A percentile compares a stretch with the other conserved stretches of the same genome.
phyloP scores from a whole-genome alignment of 805 yeast species.

The Candida oleophila region DNA sequence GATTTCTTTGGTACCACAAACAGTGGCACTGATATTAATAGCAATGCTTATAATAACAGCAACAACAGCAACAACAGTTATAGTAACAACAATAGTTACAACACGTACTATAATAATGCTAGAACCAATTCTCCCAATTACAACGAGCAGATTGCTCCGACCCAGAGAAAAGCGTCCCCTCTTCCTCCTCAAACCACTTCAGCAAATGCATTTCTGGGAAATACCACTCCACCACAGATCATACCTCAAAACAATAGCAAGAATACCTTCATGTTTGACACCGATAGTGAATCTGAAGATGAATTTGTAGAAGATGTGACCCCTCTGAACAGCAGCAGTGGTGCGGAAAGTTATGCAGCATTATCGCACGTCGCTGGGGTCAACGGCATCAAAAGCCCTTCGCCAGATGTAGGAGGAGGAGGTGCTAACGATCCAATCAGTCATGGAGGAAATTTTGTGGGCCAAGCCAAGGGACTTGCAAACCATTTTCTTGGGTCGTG shows the following conservation, averaged over 20 bases:
- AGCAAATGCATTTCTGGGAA: constrained; percentile 40
- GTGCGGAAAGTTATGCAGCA: constrained; percentile 40
- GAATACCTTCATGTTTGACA: constrained; percentile 36
- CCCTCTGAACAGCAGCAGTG: constrained; percentile 8
- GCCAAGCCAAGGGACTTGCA: constrained; percentile 38
- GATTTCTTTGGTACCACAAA: neutral
- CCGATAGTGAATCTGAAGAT: constrained; percentile 35
- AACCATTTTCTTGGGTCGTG: constrained; percentile 30
- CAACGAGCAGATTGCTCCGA: constrained; percentile 12
- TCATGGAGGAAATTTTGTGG: constrained; percentile 19
- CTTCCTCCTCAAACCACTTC: constrained; percentile 44
- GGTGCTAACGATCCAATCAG: constrained; percentile 4
- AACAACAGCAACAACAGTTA: neutral
- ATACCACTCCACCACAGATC: constrained; percentile 22
- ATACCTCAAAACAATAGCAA: constrained; percentile 1
- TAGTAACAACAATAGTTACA: neutral
- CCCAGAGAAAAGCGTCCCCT: constrained; percentile 37
- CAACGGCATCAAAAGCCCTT: constrained; percentile 32
- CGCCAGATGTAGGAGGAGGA: constrained; percentile 17
- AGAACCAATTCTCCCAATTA: neutral
- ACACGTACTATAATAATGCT: neutral
- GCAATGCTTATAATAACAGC: neutral
- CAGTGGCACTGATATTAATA: neutral
- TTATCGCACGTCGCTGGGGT: constrained; percentile 52
- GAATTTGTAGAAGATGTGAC: constrained; percentile 23